Base-by-base conservation (phyloP, 306 rosid genomes). In the Rosa multiflora region DNA sequence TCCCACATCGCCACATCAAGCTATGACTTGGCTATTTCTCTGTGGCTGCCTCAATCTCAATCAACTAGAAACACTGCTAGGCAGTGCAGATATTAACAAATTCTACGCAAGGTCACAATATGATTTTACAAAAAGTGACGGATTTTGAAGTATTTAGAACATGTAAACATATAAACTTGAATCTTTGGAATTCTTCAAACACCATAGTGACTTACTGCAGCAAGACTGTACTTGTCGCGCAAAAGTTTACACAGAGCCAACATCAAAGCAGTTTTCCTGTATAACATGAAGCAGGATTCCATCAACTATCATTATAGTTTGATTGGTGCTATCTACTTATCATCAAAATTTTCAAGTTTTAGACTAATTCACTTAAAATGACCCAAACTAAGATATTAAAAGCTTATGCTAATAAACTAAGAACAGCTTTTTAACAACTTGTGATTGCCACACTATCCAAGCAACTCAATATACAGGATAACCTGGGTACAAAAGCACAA, bases 251-350 rank as follows among this genome's bases (percentile, higher is more conserved):
- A 95, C 6, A 95, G 92, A 74, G 96, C 94, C 82, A 95, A 79
- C 99, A 95, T 95, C 55, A 95, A 82, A 87, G 98, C 99, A 13
- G 99, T 95, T 86, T 95, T 95, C 83, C 98, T 93, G 84, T 56
- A 87, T 6, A 42, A 26, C 39, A 58, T 51, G 75, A 74, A 79
- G 48, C 59, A 56, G 46, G 5, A 68, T 35, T 46, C 76, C 76
- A 68, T 71, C 75, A 81, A 29, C 74, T 62, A 8, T 63, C 68
- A 32, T 32, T 5, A 29, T 21, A 58, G 6, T 17, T n/a, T n/a
- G 63, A 56, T 56, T 21, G 63, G 63, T 6, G 5, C 13, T 56
- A 56, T n/a, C 63, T 8, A n/a, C 61, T 18, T 56, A n/a, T n/a
- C 32, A 56, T n/a, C 5, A 4, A 17, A 2, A 17, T 52, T 52